phyloP scores from a whole-genome alignment of 169 alveolate genomes.

The Pseudocohnilembus persalinus region DNA sequence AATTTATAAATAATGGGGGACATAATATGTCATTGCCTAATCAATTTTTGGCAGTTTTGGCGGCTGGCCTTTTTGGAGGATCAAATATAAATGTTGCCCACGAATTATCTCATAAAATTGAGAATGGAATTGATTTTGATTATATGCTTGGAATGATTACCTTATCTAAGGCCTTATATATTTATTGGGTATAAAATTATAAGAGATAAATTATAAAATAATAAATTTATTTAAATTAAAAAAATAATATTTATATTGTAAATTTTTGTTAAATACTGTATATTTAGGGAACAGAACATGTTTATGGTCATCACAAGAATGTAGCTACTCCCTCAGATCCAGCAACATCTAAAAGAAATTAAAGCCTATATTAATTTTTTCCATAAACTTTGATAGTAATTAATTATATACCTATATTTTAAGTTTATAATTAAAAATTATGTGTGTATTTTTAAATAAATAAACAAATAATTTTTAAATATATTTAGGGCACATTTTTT shows the following conservation, averaged over 20 bases:
- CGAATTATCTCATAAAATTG: conserved; percentile 66
- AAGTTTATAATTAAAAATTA: too few species aligned
- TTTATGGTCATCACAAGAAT: conserved; percentile 66
- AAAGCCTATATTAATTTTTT: conserved; percentile 46
- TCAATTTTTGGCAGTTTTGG: conserved; percentile 23
- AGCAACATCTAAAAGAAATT: conserved; percentile 52
- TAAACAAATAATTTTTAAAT: too few species aligned
- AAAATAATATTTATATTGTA: too few species aligned
- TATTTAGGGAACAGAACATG: conserved; percentile 52
- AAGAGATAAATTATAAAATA: too few species aligned
- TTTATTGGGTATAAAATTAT: too few species aligned
- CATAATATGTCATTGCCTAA: conserved; percentile 4
- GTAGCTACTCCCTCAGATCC: conserved; percentile 76
- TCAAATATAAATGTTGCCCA: conserved; percentile 63
- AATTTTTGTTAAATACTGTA: too few species aligned
- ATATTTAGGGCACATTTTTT: conserved; percentile 35
- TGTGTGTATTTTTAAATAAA: too few species aligned
- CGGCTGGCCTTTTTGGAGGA: conserved; percentile 47
- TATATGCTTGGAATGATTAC: conserved; percentile 50
- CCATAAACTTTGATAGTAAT: conserved; percentile 36
- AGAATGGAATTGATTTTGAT: conserved; percentile 7
- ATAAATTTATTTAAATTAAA: too few species aligned
- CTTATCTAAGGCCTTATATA: conserved; percentile 47
- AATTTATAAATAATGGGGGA: not conserved
- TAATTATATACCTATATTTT: too few species aligned